Evolutionary conservation across 805 yeast species (phyloP), one percentile per base, ranked within the genome.

Genomic region (Candida sakaeoensis): DNA sequence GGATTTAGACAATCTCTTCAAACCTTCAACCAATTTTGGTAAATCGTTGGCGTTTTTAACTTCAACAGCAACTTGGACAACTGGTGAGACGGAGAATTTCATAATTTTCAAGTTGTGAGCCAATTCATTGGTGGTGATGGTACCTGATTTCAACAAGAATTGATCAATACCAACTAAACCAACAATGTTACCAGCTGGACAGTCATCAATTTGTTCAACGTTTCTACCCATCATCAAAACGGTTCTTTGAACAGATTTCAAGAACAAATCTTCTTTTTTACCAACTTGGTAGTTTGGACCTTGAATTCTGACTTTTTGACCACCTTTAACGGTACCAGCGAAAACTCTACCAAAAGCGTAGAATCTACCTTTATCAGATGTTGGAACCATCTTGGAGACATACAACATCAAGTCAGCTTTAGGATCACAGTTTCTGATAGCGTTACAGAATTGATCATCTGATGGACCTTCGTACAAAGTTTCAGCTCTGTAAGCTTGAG

Each of bases 381-480:
- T 91, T 75, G 99, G 99, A 59, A 91, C 98, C 99, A 91, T 91
- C 96, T 91, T 91, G 76, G 98, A 93, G 66, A 91, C 93, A 89
- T 91, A 91, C 68, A 91, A 82, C 99, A 91, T 91, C 68, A 91
- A 85, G 69, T 91, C 98, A 61, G 95, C 96, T 65, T 73, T 83
- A 67, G 98, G 96, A 78, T 91, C 97, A 85, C 99, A 91, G 82
- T 85, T 83, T 80, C 84, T 89, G 78, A 91, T 91, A 63, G 95
- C 95, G 52, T 77, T 70, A 77, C 90, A 87, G 64, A 82, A 77
- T 62, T 82, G 83, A 71, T 91, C 99, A 67, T 85, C 93, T 58
- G 84, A 51, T 73, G 99, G 99, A 81, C 99, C 99, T 80, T 91
- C 98, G 81, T 91, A 91, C 66, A 91, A 85, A 63, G 95, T 85